Percentiles rank a stretch among this genome's conserved stretches.
Conservation (phyloP, 2,329 filamentous ascomycete genomes). For the Sporothrix protearum region DNA sequence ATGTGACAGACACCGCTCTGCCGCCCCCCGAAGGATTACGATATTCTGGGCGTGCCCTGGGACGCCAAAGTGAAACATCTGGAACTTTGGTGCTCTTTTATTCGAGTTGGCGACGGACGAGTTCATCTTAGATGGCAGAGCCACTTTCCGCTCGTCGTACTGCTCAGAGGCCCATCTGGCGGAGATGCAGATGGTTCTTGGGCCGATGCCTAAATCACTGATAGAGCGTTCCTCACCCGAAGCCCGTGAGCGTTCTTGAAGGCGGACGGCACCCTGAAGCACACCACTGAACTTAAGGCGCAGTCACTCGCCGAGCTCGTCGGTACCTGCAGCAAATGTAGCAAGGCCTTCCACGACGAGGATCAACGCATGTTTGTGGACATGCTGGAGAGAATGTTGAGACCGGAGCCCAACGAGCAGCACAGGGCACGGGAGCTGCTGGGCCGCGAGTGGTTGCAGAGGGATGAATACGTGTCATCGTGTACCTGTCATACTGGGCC, state of each 20-base stretch:
- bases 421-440: neutral
- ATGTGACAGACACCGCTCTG: neutral
- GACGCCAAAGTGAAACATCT: slow-evolving; percentile 18
- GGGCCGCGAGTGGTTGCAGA: neutral
- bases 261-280: too few relatives aligned
- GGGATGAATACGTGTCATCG: too few relatives aligned
- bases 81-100: slow-evolving; percentile 10
- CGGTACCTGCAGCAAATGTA: neutral
- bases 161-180: slow-evolving; percentile 15
- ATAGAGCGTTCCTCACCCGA: neutral
- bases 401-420: neutral
- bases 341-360: neutral
- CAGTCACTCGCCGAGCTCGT: neutral
- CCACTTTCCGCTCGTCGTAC: slow-evolving; percentile 12
- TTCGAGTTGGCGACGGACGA: slow-evolving; percentile 16
- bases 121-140: slow-evolving; percentile 18
- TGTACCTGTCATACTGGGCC: too few relatives aligned
- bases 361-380: neutral
- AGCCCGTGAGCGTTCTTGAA: neutral
- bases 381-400: neutral
- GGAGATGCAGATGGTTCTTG: slow-evolving; percentile 14
- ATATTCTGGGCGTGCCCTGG: slow-evolving; percentile 7
- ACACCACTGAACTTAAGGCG: neutral
- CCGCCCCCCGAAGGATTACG: slow-evolving; percentile 6
- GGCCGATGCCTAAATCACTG: slow-evolving; percentile 6